Evolutionary conservation across 208 protist genomes (phyloP), one percentile per base, ranked within the genome.

Genomic region (Leishmania mexicana): DNA sequence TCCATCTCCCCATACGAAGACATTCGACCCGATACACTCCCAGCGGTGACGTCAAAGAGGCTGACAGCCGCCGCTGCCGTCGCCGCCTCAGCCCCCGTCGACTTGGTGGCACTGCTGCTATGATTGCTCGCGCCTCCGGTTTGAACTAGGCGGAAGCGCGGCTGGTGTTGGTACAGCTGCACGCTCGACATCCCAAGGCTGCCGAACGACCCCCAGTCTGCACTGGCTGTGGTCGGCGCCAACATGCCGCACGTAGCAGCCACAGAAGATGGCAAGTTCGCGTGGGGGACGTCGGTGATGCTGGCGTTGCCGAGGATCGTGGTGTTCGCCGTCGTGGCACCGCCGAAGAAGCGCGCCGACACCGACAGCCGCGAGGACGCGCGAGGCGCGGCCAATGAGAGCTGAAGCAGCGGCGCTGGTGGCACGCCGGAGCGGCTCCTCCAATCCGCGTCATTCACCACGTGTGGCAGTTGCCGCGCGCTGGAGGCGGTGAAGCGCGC

Each of bases 1-100:
- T 85, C 82, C 31, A 75, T 21, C 15, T 68, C 77, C 24, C 31
- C 77, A 21, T 19, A n/a, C 2, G 78, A 75, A n/a, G 82, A 79
- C 24, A 8, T 57, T 13, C 62, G 71, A 47, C 70, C 72, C 31
- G 76, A 73, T 40, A 40, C 51, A 54, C 31, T 78, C 24, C 38
- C 72, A 35, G 38, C 72, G 3, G 51, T 60, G 82, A 81, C 73
- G 60, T 81, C 65, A 31, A 81, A n/a, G 19, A 79, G 49, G 51
- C 57, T 54, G 7, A 54, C 53, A 10, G 73, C 68, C 5, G 35
- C 53, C 47, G 72, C 60, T 0, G 21, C 62, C 28, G 62, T 42
- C 42, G 24, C 45, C 68, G 68, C 42, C 38, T 51, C 53, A 13
- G 17, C 31, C 15, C 3, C 28, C 8, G 73, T 19, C 53, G 40